Evolutionary conservation across 306 rosid species (phyloP), one percentile per base, ranked within the genome.

Genomic region (Glycine tomentella): DNA sequence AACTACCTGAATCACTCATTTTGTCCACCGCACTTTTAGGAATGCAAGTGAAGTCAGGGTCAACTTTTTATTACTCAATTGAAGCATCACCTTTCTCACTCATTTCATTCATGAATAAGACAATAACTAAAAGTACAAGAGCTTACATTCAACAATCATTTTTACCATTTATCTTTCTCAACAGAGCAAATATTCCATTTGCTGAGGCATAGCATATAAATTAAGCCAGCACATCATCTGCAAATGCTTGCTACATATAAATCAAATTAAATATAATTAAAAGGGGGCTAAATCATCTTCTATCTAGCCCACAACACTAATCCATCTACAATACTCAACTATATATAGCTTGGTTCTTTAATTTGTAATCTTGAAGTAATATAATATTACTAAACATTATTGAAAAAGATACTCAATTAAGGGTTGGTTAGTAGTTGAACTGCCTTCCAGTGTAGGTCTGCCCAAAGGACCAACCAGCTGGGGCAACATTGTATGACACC

Each of bases 401-500:
- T 73, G 31, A 25, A 56, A 77, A 65, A 48, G 5, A 59, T 36
- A 53, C 31, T 25, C 31, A 25, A n/a, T 77, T 38, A 78, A 42
- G 42, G 6, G 10, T 38, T 52, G 46, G 57, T 84, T 75, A 84
- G 62, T 75, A 75, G 71, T 80, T 80, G 84, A 84, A 84, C 7
- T 84, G 87, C 15, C 82, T 84, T 34, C 87, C 87, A 10, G 82
- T 84, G 70, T 84, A 84, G 82, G 89, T 86, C 66, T 86, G 89
- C 3, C 89, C 89, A 68, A 86, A 86, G 46, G 86, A 84, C 89
- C 89, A 86, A 53, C 69, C 13, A 72, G 85, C 46, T 51, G 87
- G 83, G 13, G 74, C 89, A 66, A 51, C 87, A 74, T 86, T 86
- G 74, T 76, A 80, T 49, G 87, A 83, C 2, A 74, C 63, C 5